Evolutionary conservation across 2,329 filamentous ascomycete species (phyloP).

Genomic region (Catunica adiposa): DNA sequence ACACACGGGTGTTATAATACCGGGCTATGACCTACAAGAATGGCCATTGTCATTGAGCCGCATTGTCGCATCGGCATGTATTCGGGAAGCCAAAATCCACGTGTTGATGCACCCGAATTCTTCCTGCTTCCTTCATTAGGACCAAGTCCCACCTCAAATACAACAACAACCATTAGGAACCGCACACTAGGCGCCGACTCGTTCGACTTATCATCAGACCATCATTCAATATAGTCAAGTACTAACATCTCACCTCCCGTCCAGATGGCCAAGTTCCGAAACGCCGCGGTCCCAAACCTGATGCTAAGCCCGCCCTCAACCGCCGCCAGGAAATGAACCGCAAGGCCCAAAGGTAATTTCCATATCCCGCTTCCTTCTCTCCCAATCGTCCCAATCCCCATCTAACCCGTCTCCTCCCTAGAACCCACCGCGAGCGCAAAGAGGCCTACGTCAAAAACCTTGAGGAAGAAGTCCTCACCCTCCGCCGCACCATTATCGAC

Average conservation of each 20-base stretch:
- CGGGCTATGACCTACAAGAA: no score
- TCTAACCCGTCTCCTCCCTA: constrained; percentile 22
- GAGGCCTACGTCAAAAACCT: constrained; percentile 90
- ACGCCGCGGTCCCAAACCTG: constrained; percentile 83
- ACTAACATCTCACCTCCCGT: neutral
- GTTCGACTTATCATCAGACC: neutral
- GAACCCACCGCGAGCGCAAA: constrained; percentile 91
- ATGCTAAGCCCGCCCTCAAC: constrained; percentile 86
- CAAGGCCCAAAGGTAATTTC: constrained; percentile 71
- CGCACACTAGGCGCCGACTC: neutral
- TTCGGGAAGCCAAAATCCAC: no score
- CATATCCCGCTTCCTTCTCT: neutral
- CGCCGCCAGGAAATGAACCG: constrained; percentile 85
- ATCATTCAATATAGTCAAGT: neutral
- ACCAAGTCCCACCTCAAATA: neutral
- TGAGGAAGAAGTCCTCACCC: constrained; percentile 76
- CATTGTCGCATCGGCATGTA: no score
- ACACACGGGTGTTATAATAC: no score
- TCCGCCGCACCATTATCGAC: constrained; percentile 57
- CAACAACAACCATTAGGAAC: neutral
- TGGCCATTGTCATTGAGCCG: no score
- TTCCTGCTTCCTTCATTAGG: no score
- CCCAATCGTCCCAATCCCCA: neutral
- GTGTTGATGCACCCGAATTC: no score
- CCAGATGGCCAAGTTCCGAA: constrained; percentile 70